phyloP scores from a whole-genome alignment of 345 rosid species.

The Citrus reticulata region DNA sequence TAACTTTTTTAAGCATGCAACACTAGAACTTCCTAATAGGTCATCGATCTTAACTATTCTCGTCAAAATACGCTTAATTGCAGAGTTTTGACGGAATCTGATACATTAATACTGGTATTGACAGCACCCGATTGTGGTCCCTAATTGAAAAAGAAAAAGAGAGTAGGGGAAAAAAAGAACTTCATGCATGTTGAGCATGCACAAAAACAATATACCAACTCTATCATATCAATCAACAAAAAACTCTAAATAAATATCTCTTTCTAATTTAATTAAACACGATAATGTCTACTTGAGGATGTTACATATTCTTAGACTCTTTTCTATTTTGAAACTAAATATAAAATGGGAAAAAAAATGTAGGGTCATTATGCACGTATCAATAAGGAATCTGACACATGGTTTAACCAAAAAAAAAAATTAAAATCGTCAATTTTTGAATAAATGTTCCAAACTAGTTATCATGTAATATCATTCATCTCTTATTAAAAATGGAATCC shows the following conservation, averaged over 20 bases:
- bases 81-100: too few species aligned
- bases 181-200: neutral
- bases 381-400: neutral
- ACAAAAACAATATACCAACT: conserved; percentile 16
- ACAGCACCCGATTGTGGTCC: too few species aligned
- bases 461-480: neutral
- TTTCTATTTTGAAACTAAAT: neutral
- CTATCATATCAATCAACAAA: conserved; percentile 16
- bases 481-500: too few species aligned
- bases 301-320: neutral
- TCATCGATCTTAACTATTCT: too few species aligned
- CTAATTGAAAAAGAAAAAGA: neutral
- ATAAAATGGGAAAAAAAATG: neutral
- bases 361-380: neutral
- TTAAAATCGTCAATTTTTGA: too few species aligned
- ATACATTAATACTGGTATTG: too few species aligned
- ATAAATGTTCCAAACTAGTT: neutral
- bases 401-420: too few species aligned
- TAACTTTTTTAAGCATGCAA: too few species aligned
- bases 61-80: too few species aligned
- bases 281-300: neutral
- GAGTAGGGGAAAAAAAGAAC: neutral
- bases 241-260: conserved; percentile 25
- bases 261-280: conserved; percentile 17
- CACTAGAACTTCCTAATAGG: fast-evolving